These are phyloP conservation scores for Mucor piriformis DNA, from an alignment of 371 early-diverging fungal genomes.

Conservation along the genomic window DNA sequence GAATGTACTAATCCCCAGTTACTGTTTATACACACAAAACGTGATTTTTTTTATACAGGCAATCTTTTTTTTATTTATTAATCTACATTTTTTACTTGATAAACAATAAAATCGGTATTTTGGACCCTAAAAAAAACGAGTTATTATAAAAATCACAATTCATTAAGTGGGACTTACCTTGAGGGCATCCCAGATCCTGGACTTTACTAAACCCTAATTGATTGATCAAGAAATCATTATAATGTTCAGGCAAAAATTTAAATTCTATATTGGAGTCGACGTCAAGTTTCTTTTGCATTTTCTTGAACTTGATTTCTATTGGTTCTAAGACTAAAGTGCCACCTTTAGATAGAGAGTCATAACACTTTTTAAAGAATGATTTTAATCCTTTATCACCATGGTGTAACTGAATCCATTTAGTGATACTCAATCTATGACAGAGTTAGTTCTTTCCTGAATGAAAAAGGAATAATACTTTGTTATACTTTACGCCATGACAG, in stretches of 20 bases:
- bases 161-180: slow-evolving; percentile 29
- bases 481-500: slow-evolving; percentile 48
- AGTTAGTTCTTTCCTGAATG: too few relatives aligned
- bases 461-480: neutral
- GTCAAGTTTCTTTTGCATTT: slow-evolving; percentile 37
- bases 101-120: too few relatives aligned
- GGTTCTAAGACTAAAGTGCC: slow-evolving; percentile 80
- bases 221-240: slow-evolving; percentile 34
- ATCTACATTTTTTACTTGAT: too few relatives aligned
- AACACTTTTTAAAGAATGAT: slow-evolving; percentile 68
- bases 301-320: slow-evolving; percentile 64
- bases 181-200: slow-evolving; percentile 24
- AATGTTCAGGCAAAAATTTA: slow-evolving; percentile 40
- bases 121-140: neutral
- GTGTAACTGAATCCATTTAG: slow-evolving; percentile 87
- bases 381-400: slow-evolving; percentile 78
- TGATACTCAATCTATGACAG: slow-evolving; percentile 58
- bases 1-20: too few relatives aligned
- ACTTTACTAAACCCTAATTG: slow-evolving; percentile 33
- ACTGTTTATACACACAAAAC: too few relatives aligned
- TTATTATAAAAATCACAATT: too few relatives aligned
- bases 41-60: too few relatives aligned
- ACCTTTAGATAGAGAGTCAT: slow-evolving; percentile 54
- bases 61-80: too few relatives aligned
- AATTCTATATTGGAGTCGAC: slow-evolving; percentile 34